These are phyloP conservation scores for Lophiotrema nucula DNA, from an alignment of 495 filamentous ascomycete genomes.

Conservation along the genomic window DNA sequence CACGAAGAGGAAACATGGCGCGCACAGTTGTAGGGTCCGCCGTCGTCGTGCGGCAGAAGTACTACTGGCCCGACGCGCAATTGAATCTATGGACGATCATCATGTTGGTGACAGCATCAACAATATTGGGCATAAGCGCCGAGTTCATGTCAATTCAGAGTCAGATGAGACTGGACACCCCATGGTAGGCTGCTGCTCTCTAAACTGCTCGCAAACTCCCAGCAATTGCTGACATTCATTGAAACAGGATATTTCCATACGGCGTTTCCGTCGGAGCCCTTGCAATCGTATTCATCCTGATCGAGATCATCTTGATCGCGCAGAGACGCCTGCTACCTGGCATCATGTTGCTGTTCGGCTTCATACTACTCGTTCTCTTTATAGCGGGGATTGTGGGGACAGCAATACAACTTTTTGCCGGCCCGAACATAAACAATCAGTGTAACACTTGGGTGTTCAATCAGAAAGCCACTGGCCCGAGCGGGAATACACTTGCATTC, in stretches of 20 bases:
- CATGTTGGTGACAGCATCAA: conserved; percentile 73
- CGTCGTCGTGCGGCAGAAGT: conserved; percentile 55
- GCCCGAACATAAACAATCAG: conserved; percentile 70
- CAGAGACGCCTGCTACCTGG: conserved; percentile 81
- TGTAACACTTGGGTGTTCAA: conserved; percentile 73
- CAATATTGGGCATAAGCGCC: conserved; percentile 81
- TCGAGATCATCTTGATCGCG: conserved; percentile 44
- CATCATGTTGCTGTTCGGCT: conserved; percentile 84
- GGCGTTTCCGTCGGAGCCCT: conserved; percentile 59
- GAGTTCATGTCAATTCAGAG: conserved; percentile 80
- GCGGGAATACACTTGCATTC: conserved; percentile 73
- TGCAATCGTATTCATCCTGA: conserved; percentile 43
- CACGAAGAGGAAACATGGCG: conserved; percentile 17
- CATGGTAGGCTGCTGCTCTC: conserved; percentile 64
- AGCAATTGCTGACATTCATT: neutral
- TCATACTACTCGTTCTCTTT: conserved; percentile 92
- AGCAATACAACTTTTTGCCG: conserved; percentile 81
- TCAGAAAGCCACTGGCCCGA: conserved; percentile 58
- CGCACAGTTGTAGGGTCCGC: conserved; percentile 32
- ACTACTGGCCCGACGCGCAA: conserved; percentile 92
- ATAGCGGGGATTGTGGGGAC: conserved; percentile 89
- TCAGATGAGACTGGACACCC: conserved; percentile 65
- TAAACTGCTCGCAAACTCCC: neutral
- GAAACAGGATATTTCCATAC: conserved; percentile 88
- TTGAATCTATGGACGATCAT: conserved; percentile 91